phyloP scores from a whole-genome alignment of 164 flowering plant species.

The Litsea cubeba region DNA sequence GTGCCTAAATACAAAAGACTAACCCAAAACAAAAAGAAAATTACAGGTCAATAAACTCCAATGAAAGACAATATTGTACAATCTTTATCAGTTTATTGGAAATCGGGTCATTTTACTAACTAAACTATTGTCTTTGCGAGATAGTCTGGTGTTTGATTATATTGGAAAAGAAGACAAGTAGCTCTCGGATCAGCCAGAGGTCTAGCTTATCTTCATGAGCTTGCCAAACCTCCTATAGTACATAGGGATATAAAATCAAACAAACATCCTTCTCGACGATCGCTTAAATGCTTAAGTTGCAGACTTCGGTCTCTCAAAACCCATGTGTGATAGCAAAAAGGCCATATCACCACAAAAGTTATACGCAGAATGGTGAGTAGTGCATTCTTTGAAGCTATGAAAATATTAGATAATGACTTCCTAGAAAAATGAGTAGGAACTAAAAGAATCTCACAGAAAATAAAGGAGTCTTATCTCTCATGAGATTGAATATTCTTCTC shows the following conservation, averaged over 20 bases:
- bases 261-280: conserved; percentile 38
- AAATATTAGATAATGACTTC: not conserved
- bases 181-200: conserved; percentile 45
- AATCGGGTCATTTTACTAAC: not conserved
- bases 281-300: conserved; percentile 37
- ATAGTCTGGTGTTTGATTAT: conserved; percentile 25
- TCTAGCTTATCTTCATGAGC: conserved; percentile 39
- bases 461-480: not conserved
- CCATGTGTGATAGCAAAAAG: conserved; percentile 17
- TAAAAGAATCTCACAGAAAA: not conserved
- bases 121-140: conserved; percentile 15
- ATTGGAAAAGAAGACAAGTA: conserved; percentile 33
- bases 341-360: conserved; percentile 35
- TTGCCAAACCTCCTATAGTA: conserved; percentile 39
- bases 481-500: not conserved
- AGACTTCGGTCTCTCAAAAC: conserved; percentile 40
- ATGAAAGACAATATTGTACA: no score
- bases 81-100: not conserved
- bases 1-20: not conserved
- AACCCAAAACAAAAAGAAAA: not conserved
- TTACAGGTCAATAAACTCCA: no score
- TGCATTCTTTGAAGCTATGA: not conserved
- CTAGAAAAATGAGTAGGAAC: not conserved
- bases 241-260: conserved; percentile 41
- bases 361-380: conserved; percentile 35